Evolutionary conservation across 805 yeast genomes (phyloP), one percentile per base, ranked within the genome.

Genomic region (Kockiozyma suomiensis): DNA sequence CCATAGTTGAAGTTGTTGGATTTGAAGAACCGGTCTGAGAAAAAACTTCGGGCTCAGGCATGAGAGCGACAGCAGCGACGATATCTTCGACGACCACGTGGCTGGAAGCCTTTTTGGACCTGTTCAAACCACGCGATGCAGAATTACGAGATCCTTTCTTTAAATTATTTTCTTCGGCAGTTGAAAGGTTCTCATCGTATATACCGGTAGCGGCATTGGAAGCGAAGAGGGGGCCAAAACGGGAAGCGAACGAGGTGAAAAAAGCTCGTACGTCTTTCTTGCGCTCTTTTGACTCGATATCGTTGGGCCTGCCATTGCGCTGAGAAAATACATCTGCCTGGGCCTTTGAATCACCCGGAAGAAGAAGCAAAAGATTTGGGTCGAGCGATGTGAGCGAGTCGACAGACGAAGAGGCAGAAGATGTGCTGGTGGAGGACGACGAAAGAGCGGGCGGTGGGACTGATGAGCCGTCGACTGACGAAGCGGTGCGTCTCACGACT

Each of bases 221-320:
- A 13, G 47, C 46, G 33, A 56, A 58, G 2, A 52, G 52, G 10
- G 61, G 61, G 28, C 61, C 57, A 13, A 58, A 51, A 30, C 50
- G 53, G 25, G 61, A 58, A 13, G 61, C 61, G 23, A 58, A 58
- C 4, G 61, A 58, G 28, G 57, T 45, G 45, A 58, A 58, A 37
- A 58, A 58, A 13, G 61, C 37, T 4, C 52, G 57, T 12, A 53
- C 51, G 33, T 50, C 41, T 30, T 49, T 37, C 38, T 38, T 35
- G 37, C 30, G 40, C 26, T 54, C 48, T 33, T 54, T 43, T 23
- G 50, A 23, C 15, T 54, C 53, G 23, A 19, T 4, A 4, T 4
- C 28, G 21, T 38, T 47, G 19, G 30, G 15, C 41, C 47, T 41
- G 42, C 32, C 40, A 13, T 43, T 23, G 23, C 32, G 15, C 13